These are phyloP conservation scores for Capsicum rhomboideum DNA, from an alignment of 257 asterid species.

Conservation along the genomic window DNA sequence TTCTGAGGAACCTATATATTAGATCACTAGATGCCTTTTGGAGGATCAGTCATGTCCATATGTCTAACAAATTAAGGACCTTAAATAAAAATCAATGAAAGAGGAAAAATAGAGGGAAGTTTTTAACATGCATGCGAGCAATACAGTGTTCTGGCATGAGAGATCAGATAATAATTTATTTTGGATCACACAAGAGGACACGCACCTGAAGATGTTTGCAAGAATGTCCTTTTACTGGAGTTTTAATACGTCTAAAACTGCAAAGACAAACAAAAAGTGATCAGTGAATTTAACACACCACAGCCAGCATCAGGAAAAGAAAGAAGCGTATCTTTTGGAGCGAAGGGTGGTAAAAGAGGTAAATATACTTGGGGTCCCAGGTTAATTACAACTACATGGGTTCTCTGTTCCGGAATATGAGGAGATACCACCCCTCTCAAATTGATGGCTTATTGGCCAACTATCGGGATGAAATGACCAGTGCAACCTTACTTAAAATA, in stretches of 20 bases:
- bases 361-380: background rate
- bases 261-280: constrained; percentile 8
- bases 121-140: background rate
- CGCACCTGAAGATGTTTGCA: constrained; percentile 94
- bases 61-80: background rate
- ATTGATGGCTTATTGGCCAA: background rate
- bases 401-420: background rate
- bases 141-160: background rate
- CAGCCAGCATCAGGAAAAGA: background rate
- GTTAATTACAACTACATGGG: background rate
- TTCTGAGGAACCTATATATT: background rate
- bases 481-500: background rate
- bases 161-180: background rate
- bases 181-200: background rate
- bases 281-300: constrained; percentile 2
- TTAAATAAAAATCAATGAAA: background rate
- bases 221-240: constrained; percentile 81
- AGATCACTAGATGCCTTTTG: background rate
- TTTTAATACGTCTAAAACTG: constrained; percentile 72
- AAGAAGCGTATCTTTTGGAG: background rate
- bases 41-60: background rate
- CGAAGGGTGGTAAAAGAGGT: background rate
- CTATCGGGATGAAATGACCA: background rate
- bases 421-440: background rate
- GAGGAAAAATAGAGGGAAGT: background rate